A percentile compares a stretch with the other conserved stretches of the same genome.
Evolutionary conservation across 257 asterid genomes (phyloP).

Genomic region (Solanum paucissectum): DNA sequence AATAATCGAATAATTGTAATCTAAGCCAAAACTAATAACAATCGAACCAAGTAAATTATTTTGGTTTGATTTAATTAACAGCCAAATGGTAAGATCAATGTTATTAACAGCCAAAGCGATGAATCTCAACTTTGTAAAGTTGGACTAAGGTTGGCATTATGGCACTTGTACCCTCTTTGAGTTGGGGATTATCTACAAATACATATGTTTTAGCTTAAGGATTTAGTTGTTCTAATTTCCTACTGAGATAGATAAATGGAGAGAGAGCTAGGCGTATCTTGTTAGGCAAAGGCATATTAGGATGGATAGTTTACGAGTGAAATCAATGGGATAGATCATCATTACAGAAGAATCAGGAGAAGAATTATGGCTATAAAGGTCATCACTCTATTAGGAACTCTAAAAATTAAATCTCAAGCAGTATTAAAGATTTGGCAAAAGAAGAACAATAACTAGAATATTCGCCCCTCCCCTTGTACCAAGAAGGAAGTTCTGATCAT

Average conservation of each 20-base stretch:
- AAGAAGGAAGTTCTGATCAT: too few relatives aligned
- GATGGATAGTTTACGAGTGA: background rate
- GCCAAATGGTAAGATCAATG: background rate
- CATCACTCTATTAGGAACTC: too few relatives aligned
- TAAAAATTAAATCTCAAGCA: too few relatives aligned
- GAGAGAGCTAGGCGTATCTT: background rate
- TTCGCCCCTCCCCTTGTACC: too few relatives aligned
- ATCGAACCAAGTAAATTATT: too few relatives aligned
- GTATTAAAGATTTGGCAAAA: too few relatives aligned
- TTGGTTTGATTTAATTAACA: too few relatives aligned
- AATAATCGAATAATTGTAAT: too few relatives aligned
- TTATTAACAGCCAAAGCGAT: too few relatives aligned
- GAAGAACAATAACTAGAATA: too few relatives aligned
- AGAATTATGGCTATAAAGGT: background rate
- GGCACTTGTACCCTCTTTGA: background rate
- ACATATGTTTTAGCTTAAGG: background rate
- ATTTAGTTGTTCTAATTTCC: background rate
- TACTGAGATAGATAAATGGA: background rate
- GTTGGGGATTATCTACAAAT: background rate
- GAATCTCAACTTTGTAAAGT: background rate
- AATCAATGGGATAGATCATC: background rate
- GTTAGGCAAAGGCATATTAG: background rate
- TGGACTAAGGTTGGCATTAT: background rate
- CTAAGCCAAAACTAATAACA: too few relatives aligned
- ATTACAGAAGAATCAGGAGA: background rate